Evolutionary conservation across 306 rosid species (phyloP).

Genomic region (Quercus berberidifolia): DNA sequence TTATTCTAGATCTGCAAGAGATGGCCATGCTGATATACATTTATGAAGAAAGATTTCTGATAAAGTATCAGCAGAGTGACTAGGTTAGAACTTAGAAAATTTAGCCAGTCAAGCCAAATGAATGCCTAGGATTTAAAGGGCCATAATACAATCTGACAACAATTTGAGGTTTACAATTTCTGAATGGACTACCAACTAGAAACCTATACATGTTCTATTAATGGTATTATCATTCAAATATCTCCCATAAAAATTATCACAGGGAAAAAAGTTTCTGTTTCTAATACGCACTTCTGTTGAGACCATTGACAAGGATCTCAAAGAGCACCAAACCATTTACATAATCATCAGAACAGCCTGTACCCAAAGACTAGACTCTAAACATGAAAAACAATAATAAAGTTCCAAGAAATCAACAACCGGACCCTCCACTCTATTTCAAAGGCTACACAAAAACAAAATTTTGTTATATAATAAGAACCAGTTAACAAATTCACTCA

Average conservation of each 20-base stretch:
- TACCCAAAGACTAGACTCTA: not conserved
- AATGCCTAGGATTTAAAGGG: not conserved
- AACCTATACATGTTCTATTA: not conserved
- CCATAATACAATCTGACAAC: not conserved
- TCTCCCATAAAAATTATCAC: not conserved
- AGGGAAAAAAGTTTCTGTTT: not conserved
- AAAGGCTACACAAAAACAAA: not conserved
- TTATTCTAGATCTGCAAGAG: not conserved
- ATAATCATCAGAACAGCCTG: not conserved
- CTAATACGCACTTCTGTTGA: not conserved
- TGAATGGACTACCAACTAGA: not conserved
- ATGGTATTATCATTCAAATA: not conserved
- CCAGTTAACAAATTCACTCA: not conserved
- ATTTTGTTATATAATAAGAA: not conserved
- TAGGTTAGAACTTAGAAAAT: not conserved
- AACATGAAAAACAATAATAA: not conserved
- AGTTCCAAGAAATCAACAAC: not conserved
- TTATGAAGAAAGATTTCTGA: not conserved
- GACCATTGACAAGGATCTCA: not conserved
- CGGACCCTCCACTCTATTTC: not conserved
- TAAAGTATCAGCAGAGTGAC: not conserved
- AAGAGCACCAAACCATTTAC: not conserved
- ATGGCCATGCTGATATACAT: not conserved
- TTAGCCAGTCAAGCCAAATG: not conserved
- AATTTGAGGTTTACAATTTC: not conserved